A percentile compares a stretch with the other conserved stretches of the same genome.
phyloP scores from a whole-genome alignment of 352 stramenopile genomes.

The Phytophthora sp. region DNA sequence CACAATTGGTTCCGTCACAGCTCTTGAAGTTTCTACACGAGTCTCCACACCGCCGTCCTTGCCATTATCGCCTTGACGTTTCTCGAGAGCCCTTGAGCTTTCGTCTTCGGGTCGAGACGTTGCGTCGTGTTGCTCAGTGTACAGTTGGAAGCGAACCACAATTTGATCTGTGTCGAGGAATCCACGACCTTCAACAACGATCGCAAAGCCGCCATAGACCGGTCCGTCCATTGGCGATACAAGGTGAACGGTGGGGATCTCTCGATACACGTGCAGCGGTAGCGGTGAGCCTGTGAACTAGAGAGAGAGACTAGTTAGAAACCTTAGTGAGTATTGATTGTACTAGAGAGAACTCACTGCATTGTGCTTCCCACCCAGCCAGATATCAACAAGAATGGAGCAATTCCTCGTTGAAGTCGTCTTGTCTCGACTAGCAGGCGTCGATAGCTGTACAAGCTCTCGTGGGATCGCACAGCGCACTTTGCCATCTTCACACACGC shows the following conservation, averaged over 20 bases:
- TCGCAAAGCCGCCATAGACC: slow-evolving; percentile 69
- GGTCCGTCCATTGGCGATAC: slow-evolving; percentile 75
- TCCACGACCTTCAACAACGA: slow-evolving; percentile 64
- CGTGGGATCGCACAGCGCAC: slow-evolving; percentile 44
- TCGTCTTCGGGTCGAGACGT: slow-evolving; percentile 20
- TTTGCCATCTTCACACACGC: slow-evolving; percentile 44
- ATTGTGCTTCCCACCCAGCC: slow-evolving; percentile 62
- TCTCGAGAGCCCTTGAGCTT: slow-evolving; percentile 11
- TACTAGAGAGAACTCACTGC: slow-evolving; percentile 33
- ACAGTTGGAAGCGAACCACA: slow-evolving; percentile 63
- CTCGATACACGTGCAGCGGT: slow-evolving; percentile 57
- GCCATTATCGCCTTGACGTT: slow-evolving; percentile 5
- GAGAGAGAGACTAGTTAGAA: too few relatives aligned
- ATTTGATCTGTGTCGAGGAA: slow-evolving; percentile 75
- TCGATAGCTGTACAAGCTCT: slow-evolving; percentile 29
- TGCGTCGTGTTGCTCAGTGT: slow-evolving; percentile 28
- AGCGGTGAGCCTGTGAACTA: slow-evolving; percentile 70
- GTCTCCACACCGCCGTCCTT: background rate
- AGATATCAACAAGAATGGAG: slow-evolving; percentile 67
- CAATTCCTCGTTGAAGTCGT: background rate
- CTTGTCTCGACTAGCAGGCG: slow-evolving; percentile 16
- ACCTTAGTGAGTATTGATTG: background rate
- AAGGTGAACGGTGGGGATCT: slow-evolving; percentile 42
- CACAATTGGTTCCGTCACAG: background rate
- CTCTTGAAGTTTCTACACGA: background rate